These are phyloP conservation scores for Epichloe bromicola DNA, from an alignment of 2,329 filamentous ascomycete species.

Conservation along the genomic window DNA sequence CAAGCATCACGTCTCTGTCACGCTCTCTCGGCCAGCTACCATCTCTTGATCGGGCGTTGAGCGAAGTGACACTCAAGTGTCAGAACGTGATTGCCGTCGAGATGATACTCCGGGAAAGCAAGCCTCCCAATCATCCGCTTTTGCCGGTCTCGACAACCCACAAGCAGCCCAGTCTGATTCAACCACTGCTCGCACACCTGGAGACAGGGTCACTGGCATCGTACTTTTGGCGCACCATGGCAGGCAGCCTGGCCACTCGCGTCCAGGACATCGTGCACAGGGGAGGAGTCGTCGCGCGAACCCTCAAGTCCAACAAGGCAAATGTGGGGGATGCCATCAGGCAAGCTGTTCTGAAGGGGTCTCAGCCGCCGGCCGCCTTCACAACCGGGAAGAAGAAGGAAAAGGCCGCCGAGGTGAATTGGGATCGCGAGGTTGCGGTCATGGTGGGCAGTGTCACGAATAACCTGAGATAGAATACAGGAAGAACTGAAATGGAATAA, in stretches of 20 bases:
- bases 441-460: conserved; percentile 79
- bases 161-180: conserved; percentile 43
- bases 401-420: conserved; percentile 39
- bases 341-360: conserved; percentile 72
- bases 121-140: conserved; percentile 56
- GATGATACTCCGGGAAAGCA: conserved; percentile 55
- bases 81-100: conserved; percentile 88
- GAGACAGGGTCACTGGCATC: conserved; percentile 80
- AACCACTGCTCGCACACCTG: conserved; percentile 60
- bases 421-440: conserved; percentile 87
- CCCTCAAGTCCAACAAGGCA: conserved; percentile 62
- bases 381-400: conserved; percentile 28
- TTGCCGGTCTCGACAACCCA: conserved; percentile 30
- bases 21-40: conserved; percentile 70
- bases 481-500: not conserved
- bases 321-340: conserved; percentile 61
- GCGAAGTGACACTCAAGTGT: conserved; percentile 71
- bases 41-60: conserved; percentile 65
- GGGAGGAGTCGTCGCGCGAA: conserved; percentile 73
- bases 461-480: conserved; percentile 26
- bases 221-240: conserved; percentile 88
- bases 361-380: conserved; percentile 49
- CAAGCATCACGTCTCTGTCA: conserved; percentile 60
- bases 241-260: conserved; percentile 58
- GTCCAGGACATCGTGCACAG: conserved; percentile 76